Conservation (phyloP, 176 grass and related monocot species). For the Pontederia paniculata region DNA sequence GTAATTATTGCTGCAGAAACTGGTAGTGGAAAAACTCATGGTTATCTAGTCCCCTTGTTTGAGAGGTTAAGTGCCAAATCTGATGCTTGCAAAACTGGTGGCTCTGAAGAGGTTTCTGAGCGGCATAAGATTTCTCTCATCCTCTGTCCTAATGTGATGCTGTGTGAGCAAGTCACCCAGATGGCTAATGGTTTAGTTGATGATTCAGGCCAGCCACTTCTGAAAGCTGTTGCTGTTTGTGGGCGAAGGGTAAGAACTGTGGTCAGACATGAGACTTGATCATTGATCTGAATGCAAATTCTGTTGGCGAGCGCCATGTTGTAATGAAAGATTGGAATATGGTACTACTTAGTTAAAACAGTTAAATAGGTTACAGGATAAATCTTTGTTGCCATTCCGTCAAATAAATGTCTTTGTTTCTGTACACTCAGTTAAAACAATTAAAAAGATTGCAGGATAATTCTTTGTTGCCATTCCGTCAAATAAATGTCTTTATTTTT, state of each 20-base stretch:
- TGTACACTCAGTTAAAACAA: too few species aligned
- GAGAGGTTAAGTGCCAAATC: slow-evolving; percentile 48
- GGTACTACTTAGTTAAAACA: too few species aligned
- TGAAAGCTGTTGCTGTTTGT: slow-evolving; percentile 65
- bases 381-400: too few species aligned
- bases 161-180: slow-evolving; percentile 77
- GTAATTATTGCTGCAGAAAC: slow-evolving; percentile 89
- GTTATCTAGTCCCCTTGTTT: slow-evolving; percentile 82
- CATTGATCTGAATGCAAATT: too few species aligned
- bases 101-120: slow-evolving; percentile 9
- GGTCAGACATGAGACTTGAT: not conserved
- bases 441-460: too few species aligned
- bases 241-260: slow-evolving; percentile 53
- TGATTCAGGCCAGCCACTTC: slow-evolving; percentile 56
- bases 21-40: slow-evolving; percentile 92
- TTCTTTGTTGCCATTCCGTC: too few species aligned
- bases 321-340: too few species aligned
- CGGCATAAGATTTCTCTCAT: slow-evolving; percentile 29
- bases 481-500: too few species aligned
- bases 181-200: slow-evolving; percentile 73
- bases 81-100: slow-evolving; percentile 19
- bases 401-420: too few species aligned
- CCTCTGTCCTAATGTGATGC: slow-evolving; percentile 92
- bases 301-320: too few species aligned
- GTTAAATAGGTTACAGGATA: too few species aligned